phyloP scores from a whole-genome alignment of 2,329 filamentous ascomycete species.

The Thielaviopsis punctulata region DNA sequence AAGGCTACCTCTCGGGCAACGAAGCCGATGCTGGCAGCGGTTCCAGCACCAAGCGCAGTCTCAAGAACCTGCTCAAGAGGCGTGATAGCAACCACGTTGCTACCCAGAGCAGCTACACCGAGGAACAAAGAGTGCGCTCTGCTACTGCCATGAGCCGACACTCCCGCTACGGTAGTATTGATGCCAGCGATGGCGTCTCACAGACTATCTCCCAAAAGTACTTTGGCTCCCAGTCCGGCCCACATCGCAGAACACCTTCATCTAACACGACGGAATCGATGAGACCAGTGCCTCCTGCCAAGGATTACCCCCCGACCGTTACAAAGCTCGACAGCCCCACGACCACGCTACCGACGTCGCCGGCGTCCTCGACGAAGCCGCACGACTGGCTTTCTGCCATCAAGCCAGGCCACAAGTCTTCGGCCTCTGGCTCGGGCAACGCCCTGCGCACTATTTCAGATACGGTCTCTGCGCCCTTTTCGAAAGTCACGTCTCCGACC shows the following conservation, averaged over 20 bases:
- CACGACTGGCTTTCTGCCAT: constrained; percentile 37
- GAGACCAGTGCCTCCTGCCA: constrained; percentile 32
- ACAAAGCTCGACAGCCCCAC: constrained; percentile 38
- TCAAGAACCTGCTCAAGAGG: constrained; percentile 67
- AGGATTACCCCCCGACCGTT: constrained; percentile 39
- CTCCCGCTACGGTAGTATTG: constrained; percentile 62
- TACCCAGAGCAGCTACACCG: constrained; percentile 43
- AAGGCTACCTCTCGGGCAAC: constrained; percentile 84
- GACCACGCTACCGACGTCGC: constrained; percentile 25
- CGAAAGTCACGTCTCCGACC: constrained; percentile 31
- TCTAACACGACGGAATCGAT: constrained; percentile 38
- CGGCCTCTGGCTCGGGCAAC: constrained; percentile 19
- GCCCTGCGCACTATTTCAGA: constrained; percentile 81
- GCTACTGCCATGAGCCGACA: constrained; percentile 52
- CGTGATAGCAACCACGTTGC: constrained; percentile 33
- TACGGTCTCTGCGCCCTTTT: constrained; percentile 20
- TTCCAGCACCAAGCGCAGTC: constrained; percentile 44
- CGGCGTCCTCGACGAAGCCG: constrained; percentile 27
- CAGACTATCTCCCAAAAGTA: constrained; percentile 52
- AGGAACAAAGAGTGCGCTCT: constrained; percentile 52
- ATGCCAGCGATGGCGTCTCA: constrained; percentile 48
- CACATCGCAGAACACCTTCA: constrained; percentile 43
- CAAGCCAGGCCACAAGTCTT: constrained; percentile 25
- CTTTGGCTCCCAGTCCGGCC: constrained; percentile 33
- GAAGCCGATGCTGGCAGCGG: constrained; percentile 71